Conservation (phyloP, 1,284 basidiomycete genomes). For the Grifola frondosa region DNA sequence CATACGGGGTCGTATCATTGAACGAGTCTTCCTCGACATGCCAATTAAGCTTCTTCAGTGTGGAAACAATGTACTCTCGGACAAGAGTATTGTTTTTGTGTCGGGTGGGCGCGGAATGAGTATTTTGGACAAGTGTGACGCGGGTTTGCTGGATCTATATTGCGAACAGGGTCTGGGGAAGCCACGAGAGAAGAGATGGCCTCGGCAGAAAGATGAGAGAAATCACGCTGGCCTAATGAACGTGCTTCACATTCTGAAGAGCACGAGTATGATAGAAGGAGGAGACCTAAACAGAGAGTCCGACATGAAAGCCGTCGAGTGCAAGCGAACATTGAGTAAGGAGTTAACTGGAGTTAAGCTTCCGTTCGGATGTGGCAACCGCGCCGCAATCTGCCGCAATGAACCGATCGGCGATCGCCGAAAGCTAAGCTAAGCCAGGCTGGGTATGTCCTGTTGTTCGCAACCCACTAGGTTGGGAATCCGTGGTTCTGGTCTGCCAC, state of each 20-base stretch:
- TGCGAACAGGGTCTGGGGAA: conserved; percentile 61
- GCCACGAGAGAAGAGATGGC: conserved; percentile 53
- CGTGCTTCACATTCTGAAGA: too few species aligned
- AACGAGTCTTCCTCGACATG: conserved; percentile 84
- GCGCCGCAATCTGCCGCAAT: too few species aligned
- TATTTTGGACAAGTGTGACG: conserved; percentile 77
- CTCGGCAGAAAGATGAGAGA: conserved; percentile 49
- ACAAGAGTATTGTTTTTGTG: conserved; percentile 78
- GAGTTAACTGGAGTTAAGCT: too few species aligned
- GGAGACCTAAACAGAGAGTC: background rate
- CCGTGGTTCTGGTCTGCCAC: too few species aligned
- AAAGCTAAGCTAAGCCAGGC: too few species aligned
- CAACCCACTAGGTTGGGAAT: too few species aligned
- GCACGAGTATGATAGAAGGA: conserved; percentile 10
- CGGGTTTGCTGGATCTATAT: conserved; percentile 60
- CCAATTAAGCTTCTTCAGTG: conserved; percentile 77
- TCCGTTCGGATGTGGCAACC: too few species aligned
- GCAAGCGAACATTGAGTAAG: conserved; percentile 13
- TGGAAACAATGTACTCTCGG: conserved; percentile 71
- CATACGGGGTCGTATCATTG: conserved; percentile 80
- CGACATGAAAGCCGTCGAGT: conserved; percentile 1
- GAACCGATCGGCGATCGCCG: too few species aligned
- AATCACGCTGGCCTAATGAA: conserved; percentile 32
- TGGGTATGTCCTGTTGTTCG: too few species aligned
- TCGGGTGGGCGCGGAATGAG: conserved; percentile 78